Percentiles rank a stretch among this genome's conserved stretches.
phyloP scores from a whole-genome alignment of 2,329 filamentous ascomycete species.

The Xylaria sp. region DNA sequence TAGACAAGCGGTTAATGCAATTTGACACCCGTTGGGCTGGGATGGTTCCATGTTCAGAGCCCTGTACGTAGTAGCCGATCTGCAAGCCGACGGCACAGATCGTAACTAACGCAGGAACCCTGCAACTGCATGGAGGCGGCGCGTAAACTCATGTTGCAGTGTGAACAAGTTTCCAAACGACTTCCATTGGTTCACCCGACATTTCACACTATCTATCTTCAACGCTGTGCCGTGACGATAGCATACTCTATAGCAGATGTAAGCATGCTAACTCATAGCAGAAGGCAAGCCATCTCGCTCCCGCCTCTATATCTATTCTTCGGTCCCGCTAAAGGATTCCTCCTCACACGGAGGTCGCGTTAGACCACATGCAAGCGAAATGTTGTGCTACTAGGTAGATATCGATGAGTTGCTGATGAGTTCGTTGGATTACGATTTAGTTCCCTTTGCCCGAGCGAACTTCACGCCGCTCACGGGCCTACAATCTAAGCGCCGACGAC shows the following conservation, averaged over 20 bases:
- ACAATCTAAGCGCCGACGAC: neutral
- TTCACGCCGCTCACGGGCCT: neutral
- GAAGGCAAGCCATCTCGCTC: neutral
- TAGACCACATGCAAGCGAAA: neutral
- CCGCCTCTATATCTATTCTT: neutral
- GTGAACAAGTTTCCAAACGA: neutral
- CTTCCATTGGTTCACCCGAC: neutral
- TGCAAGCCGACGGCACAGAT: neutral
- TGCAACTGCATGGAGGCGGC: constrained; percentile 11
- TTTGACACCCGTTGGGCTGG: neutral
- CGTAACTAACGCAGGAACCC: constrained; percentile 32
- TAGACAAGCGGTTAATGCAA: neutral
- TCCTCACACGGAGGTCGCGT: neutral
- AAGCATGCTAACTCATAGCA: neutral
- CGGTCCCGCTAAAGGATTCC: neutral
- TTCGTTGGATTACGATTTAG: neutral
- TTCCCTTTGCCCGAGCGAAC: neutral
- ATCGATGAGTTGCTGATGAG: neutral
- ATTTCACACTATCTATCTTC: neutral
- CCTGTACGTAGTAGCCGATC: neutral
- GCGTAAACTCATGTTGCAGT: neutral
- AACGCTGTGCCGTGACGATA: too few species aligned
- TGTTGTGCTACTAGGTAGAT: too few species aligned
- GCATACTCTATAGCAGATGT: neutral
- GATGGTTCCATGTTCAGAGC: neutral